Base-by-base conservation (phyloP, 2,329 filamentous ascomycete species). In the Graphiopsis chlorocephala region DNA sequence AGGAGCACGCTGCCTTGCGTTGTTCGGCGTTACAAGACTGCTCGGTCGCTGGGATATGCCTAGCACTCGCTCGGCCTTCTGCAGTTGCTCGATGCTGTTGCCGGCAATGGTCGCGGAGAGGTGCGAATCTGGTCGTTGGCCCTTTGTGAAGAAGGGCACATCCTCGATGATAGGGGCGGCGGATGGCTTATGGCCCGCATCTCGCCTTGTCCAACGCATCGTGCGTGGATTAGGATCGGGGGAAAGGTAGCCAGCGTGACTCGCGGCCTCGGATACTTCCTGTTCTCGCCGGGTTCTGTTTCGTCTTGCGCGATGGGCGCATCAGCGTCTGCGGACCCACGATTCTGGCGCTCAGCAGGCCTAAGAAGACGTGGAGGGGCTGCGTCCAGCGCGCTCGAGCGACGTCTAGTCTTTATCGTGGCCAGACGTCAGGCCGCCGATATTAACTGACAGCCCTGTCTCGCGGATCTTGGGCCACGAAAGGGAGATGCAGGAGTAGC, bases 401-500 rank as follows among this genome's bases (percentile, higher is more conserved):
- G 47, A 61, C 59, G 59, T 52, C 59, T 7, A 52, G 28, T 61
- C 47, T 35, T 52, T 61, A 38, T 25, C 29, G 33, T 47, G 28
- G 47, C 25, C 23, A 60, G 59, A 52, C 31, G 59, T 52, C 59
- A 61, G 20, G 59, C 29, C 59, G 59, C 28, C 47, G 45, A 50
- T 61, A 61, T 61, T 61, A 52, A 61, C 29, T 26, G 45, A 11
- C 42, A 33, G 59, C 26, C 25, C 59, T 52, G 59, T 61, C 59
- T 52, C 59, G 59, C 59, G 59, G 59, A 38, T 52, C 45, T n/a
- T 52, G 45, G 59, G 59, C 25, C 29, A 29, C 20, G 47, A 61
- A 61, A 42, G 59, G 59, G 47, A 42, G 59, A 50, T 53, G 59
- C 59, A 52, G 47, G 59, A 52, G 59, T 61, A 61, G 59, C 59